phyloP scores from a whole-genome alignment of 495 filamentous ascomycete genomes.

The Hypoxylon fuscum region DNA sequence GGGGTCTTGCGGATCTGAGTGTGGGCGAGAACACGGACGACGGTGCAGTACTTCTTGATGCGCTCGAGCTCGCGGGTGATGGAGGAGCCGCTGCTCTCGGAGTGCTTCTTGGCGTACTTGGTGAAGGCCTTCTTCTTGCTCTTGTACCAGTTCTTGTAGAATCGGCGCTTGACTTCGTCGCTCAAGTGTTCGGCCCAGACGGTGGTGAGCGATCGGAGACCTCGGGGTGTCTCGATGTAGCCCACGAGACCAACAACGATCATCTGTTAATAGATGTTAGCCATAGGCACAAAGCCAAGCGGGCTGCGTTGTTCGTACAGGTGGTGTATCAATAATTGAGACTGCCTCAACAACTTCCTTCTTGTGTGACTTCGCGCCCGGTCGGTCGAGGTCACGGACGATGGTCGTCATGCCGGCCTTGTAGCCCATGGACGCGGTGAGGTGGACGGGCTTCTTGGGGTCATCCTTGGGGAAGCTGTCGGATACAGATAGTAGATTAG shows the following conservation, averaged over 20 bases:
- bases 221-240: conserved; percentile 99
- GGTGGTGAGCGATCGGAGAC: conserved; percentile 98
- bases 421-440: conserved; percentile 99
- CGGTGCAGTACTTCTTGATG: conserved; percentile 99
- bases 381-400: conserved; percentile 99
- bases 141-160: conserved; percentile 99
- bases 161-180: conserved; percentile 98
- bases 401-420: conserved; percentile 99
- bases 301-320: conserved; percentile 83
- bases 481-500: conserved; percentile 12
- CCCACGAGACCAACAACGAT: conserved; percentile 99
- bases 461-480: conserved; percentile 98
- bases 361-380: conserved; percentile 99
- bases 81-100: conserved; percentile 84
- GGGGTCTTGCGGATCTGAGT: conserved; percentile 99
- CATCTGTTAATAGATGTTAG: conserved; percentile 80
- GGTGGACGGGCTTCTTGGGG: conserved; percentile 98
- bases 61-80: conserved; percentile 97
- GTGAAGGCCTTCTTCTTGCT: conserved; percentile 99
- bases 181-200: conserved; percentile 99
- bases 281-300: conserved; percentile 67
- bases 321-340: conserved; percentile 99
- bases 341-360: conserved; percentile 99
- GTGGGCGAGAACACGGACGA: conserved; percentile 99
- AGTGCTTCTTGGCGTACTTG: conserved; percentile 99